Evolutionary conservation across 2,329 filamentous ascomycete genomes (phyloP).

Genomic region (Cordyceps pruinosa): DNA sequence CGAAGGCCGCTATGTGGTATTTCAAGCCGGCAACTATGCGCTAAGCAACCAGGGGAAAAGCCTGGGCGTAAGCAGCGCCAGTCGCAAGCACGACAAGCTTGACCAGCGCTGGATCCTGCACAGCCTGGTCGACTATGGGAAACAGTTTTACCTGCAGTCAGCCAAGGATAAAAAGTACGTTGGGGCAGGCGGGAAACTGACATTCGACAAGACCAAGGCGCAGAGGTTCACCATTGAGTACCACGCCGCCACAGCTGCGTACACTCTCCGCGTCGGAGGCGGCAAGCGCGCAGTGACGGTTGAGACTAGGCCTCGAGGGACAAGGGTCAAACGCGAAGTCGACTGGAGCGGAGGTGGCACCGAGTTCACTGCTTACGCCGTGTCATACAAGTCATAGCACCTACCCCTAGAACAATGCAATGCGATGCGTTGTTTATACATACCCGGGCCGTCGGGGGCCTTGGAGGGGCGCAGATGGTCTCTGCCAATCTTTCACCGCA

Average conservation of each 20-base stretch:
- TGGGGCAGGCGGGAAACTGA: constrained; percentile 10
- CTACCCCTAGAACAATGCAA: background rate
- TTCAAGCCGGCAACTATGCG: constrained; percentile 36
- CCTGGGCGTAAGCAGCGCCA: constrained; percentile 7
- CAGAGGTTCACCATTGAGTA: constrained; percentile 6
- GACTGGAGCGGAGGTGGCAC: background rate
- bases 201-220: background rate
- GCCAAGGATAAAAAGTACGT: constrained; percentile 22
- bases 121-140: constrained; percentile 18
- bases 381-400: constrained; percentile 4
- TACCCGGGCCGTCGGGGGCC: background rate
- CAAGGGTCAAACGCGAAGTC: background rate
- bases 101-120: constrained; percentile 44
- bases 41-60: constrained; percentile 27
- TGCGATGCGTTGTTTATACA: background rate
- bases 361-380: background rate
- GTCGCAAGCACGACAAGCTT: constrained; percentile 29
- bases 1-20: constrained; percentile 46
- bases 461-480: background rate
- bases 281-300: background rate
- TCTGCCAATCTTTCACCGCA: background rate
- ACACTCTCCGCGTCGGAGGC: background rate
- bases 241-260: background rate
- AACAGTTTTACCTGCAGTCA: constrained; percentile 20
- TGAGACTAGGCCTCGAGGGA: background rate